These are phyloP conservation scores for Neophaeococcomyces aloes DNA, from an alignment of 2,329 filamentous ascomycete genomes.

Conservation along the genomic window DNA sequence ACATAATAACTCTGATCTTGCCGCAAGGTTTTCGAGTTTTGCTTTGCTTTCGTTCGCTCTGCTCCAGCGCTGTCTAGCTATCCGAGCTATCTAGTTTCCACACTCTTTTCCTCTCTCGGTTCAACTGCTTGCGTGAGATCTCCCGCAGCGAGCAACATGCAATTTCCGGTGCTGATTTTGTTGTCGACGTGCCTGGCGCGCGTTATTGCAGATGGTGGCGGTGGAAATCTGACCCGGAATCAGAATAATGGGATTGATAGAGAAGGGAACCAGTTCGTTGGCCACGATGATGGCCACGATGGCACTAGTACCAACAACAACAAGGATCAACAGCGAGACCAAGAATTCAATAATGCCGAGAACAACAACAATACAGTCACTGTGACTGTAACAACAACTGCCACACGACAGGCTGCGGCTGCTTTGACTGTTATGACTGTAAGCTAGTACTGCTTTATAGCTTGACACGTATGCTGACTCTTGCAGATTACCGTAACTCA, in stretches of 20 bases:
- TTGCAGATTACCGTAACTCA: slow-evolving; percentile 15
- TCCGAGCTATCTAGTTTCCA: too few species aligned
- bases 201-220: slow-evolving; percentile 11
- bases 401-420: slow-evolving; percentile 8
- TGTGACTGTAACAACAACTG: slow-evolving; percentile 3
- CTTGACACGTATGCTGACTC: background rate
- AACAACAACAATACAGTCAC: background rate
- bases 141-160: background rate
- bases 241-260: background rate
- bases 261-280: background rate
- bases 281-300: background rate
- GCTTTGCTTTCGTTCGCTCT: too few species aligned
- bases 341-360: background rate
- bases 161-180: slow-evolving; percentile 1
- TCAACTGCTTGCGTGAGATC: background rate
- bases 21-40: too few species aligned
- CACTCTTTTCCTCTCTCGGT: slow-evolving; percentile 14
- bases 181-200: slow-evolving; percentile 22
- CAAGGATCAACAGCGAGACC: background rate
- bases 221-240: background rate
- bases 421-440: slow-evolving; percentile 10
- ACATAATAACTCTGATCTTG: too few species aligned
- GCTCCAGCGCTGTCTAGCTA: too few species aligned
- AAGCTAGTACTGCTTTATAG: slow-evolving; percentile 2
- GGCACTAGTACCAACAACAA: background rate